Evolutionary conservation across 2,329 filamentous ascomycete species (phyloP).

Genomic region (Nannizziopsis barbatae): DNA sequence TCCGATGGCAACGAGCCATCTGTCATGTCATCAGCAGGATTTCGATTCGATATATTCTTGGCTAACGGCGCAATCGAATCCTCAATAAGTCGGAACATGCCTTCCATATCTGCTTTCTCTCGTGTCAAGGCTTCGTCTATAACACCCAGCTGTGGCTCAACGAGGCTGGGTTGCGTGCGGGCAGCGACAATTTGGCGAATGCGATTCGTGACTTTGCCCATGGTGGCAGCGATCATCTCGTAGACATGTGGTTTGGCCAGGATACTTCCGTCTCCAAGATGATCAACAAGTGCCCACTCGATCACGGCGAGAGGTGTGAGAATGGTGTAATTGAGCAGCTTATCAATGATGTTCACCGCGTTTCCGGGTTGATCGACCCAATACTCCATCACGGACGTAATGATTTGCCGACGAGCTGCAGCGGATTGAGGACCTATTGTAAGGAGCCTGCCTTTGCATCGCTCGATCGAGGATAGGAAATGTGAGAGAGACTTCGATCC

Average conservation of each 20-base stretch:
- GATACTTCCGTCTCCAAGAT: constrained; percentile 51
- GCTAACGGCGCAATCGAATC: constrained; percentile 66
- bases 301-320: constrained; percentile 74
- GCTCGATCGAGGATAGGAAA: constrained; percentile 88
- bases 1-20: constrained; percentile 42
- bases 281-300: constrained; percentile 73
- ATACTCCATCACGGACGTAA: constrained; percentile 80
- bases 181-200: constrained; percentile 67
- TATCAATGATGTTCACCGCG: constrained; percentile 86
- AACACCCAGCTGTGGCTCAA: constrained; percentile 44
- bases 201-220: constrained; percentile 78
- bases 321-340: constrained; percentile 94
- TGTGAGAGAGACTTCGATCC: constrained; percentile 94
- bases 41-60: constrained; percentile 45
- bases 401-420: constrained; percentile 72
- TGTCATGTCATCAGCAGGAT: constrained; percentile 52
- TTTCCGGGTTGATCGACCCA: constrained; percentile 89
- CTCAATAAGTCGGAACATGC: constrained; percentile 70
- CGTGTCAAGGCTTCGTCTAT: constrained; percentile 56
- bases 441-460: constrained; percentile 78
- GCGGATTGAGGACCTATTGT: constrained; percentile 65
- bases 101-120: constrained; percentile 63
- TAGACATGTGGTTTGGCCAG: constrained; percentile 69
- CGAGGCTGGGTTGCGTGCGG: constrained; percentile 46
- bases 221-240: constrained; percentile 80